These are phyloP conservation scores for Leptosphaerulina australis DNA, from an alignment of 2,329 filamentous ascomycete genomes.

Conservation along the genomic window DNA sequence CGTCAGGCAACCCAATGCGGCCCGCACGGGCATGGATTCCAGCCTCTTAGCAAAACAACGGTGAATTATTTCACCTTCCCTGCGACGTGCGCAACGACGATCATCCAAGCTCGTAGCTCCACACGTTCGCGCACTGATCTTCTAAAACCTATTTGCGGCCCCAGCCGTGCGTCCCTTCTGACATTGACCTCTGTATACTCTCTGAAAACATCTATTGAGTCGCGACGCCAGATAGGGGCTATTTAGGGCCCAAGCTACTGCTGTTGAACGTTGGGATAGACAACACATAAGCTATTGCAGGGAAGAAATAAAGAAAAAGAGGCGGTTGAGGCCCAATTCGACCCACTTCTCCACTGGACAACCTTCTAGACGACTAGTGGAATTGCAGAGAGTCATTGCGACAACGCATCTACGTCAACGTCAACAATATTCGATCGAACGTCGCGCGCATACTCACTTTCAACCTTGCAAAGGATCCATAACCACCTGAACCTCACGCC, in stretches of 20 bases:
- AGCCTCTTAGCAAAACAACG: conserved; percentile 19
- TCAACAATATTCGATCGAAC: neutral
- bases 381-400: conserved; percentile 5
- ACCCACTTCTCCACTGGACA: conserved; percentile 21
- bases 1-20: conserved; percentile 8
- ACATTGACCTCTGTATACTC: too few relatives aligned
- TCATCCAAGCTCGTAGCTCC: conserved; percentile 24
- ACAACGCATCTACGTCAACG: conserved; percentile 5
- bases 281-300: conserved; percentile 4
- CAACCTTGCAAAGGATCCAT: too few relatives aligned
- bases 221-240: neutral
- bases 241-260: conserved; percentile 1
- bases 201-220: too few relatives aligned
- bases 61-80: conserved; percentile 28
- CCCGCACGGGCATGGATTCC: conserved; percentile 24
- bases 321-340: conserved; percentile 26
- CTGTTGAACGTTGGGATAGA: conserved; percentile 5
- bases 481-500: neutral
- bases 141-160: conserved; percentile 11
- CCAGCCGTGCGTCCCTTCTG: conserved; percentile 28
- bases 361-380: conserved; percentile 15
- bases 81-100: conserved; percentile 13
- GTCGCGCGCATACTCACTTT: neutral
- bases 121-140: conserved; percentile 36
- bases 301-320: conserved; percentile 1